Base-by-base conservation (phyloP, 129 eudicot genomes). In the Lonicera japonica region DNA sequence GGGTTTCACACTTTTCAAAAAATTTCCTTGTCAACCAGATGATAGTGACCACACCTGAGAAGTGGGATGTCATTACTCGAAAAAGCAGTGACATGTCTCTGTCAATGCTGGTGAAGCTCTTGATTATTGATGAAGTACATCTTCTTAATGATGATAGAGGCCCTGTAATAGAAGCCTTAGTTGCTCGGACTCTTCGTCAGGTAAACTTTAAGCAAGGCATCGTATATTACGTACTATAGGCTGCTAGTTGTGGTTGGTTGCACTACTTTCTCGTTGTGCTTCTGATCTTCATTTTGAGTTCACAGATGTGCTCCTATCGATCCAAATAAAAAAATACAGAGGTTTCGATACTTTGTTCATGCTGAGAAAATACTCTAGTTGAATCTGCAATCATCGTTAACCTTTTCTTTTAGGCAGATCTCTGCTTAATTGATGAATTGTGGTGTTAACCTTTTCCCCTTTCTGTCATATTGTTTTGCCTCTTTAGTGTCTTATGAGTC, bases 101-200 rank as follows among this genome's bases (percentile, higher is more conserved):
- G 60, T 92, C 98, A 16, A 82, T 82, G 91, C 88, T 92, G 41
- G 96, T 92, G 73, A 92, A 92, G 73, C 98, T 92, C 48, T 69
- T 92, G 51, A 92, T 92, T 41, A 92, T 92, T 59, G 98, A 92
- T 80, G 98, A 92, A 92, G 98, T 92, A 41, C 98, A 92, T 83
- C 80, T 92, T 41, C 65, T 92, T 72, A 92, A 92, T 82, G 98
- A 92, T 74, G 98, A 92, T 48, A 84, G 98, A 76, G 98, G 98
- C 58, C 84, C 98, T 73, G 98, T 92, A 23, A 92, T 92, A 58
- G 98, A 92, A 80, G 98, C 98, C 65, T 75, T 92, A 70, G 98
- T 92, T 63, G 98, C 96, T 74, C 96, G 98, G 24, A 92, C 98
- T 39, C 98, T 92, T 73, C 98, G 98, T 63, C 98, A 92, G 95